Percentiles rank a stretch among this genome's conserved stretches.
Conservation (phyloP, 169 alveolate genomes). For the Besnoitia besnoiti region DNA sequence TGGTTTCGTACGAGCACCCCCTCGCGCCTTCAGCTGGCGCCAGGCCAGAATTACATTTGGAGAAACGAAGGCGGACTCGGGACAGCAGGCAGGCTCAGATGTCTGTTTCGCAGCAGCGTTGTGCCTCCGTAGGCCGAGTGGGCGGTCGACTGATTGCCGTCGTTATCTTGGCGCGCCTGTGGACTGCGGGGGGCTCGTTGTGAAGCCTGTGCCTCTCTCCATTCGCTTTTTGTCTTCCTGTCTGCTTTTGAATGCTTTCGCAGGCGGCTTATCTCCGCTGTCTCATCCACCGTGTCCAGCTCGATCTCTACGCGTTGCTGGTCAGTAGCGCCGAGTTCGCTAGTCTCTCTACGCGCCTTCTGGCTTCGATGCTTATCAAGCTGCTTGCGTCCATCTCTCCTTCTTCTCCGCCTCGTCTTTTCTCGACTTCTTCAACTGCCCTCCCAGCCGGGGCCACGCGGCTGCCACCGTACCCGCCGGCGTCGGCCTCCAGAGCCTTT, state of each 20-base stretch:
- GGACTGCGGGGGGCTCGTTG: too few species aligned
- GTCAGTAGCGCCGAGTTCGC: conserved; percentile 26
- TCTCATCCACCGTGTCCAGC: conserved; percentile 7
- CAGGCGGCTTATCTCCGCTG: conserved; percentile 1
- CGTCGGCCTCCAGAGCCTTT: neutral
- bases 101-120: too few species aligned
- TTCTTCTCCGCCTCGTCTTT: neutral
- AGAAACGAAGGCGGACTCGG: too few species aligned
- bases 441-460: neutral
- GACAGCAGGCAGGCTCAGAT: too few species aligned
- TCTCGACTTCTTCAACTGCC: neutral
- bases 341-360: neutral
- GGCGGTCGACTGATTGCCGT: too few species aligned
- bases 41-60: too few species aligned
- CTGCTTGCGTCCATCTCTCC: neutral
- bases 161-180: too few species aligned
- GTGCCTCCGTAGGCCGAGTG: too few species aligned
- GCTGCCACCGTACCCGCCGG: neutral
- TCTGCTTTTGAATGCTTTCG: neutral
- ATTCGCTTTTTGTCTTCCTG: neutral
- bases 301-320: conserved; percentile 21
- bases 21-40: too few species aligned
- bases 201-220: too few species aligned
- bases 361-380: conserved; percentile 10
- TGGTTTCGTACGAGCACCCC: too few species aligned